phyloP scores from a whole-genome alignment of 192 early-diverging fungal species.

The Chytriomyces sp. region DNA sequence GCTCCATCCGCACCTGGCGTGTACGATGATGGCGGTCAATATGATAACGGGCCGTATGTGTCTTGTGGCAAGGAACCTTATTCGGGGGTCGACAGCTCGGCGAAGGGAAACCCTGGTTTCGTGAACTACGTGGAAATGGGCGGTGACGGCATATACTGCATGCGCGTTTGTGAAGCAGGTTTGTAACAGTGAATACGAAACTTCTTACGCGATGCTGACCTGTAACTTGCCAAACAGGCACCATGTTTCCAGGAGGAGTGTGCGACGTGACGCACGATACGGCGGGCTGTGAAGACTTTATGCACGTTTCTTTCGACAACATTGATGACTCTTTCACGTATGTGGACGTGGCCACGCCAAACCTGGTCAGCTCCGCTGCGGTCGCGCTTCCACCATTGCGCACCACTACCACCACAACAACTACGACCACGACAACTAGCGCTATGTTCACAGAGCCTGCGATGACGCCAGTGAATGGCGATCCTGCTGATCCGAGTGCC shows the following conservation, averaged over 20 bases:
- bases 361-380: too few species aligned
- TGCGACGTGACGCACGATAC: slow-evolving; percentile 22
- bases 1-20: slow-evolving; percentile 8
- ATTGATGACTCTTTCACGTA: neutral
- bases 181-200: too few species aligned
- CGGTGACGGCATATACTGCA: neutral
- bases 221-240: too few species aligned
- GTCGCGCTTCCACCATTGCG: neutral
- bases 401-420: slow-evolving; percentile 5
- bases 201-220: too few species aligned
- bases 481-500: neutral
- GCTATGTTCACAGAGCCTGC: neutral
- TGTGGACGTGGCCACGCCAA: neutral
- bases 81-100: neutral
- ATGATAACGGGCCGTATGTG: neutral
- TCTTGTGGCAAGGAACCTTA: slow-evolving; percentile 7
- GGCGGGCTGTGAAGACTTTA: slow-evolving; percentile 1
- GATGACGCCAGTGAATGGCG: neutral
- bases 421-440: neutral
- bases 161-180: slow-evolving; percentile 18
- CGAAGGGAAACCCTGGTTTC: neutral
- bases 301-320: neutral
- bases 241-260: neutral
- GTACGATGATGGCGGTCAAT: slow-evolving; percentile 45
- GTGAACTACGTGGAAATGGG: neutral